Evolutionary conservation across 129 eudicot species (phyloP).

Genomic region (Glebionis coronaria): DNA sequence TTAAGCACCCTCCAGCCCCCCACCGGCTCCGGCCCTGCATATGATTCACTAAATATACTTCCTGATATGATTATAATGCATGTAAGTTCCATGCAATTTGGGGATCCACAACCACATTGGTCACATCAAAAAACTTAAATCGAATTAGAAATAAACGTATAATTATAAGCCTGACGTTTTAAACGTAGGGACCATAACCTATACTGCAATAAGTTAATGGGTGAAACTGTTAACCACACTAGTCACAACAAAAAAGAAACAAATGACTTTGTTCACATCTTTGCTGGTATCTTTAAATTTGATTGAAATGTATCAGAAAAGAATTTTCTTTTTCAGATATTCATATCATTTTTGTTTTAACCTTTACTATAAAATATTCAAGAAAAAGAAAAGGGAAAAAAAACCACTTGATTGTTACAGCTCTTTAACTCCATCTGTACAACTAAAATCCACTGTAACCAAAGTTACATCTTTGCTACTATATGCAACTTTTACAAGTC

Average conservation of each 20-base stretch:
- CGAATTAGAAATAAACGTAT: background rate
- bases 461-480: background rate
- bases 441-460: background rate
- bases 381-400: background rate
- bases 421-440: no score
- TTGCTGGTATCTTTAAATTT: slow-evolving; percentile 39
- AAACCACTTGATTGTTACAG: background rate
- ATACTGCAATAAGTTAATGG: slow-evolving; percentile 1
- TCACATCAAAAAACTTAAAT: background rate
- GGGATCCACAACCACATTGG: background rate
- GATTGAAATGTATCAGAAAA: slow-evolving; percentile 38
- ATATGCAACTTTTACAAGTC: no score
- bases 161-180: background rate
- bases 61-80: background rate
- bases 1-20: no score
- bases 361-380: slow-evolving; percentile 15
- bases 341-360: slow-evolving; percentile 20
- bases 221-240: background rate
- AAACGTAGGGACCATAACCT: slow-evolving; percentile 9
- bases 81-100: background rate
- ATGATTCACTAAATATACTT: background rate
- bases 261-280: slow-evolving; percentile 35
- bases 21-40: no score
- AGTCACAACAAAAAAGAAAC: slow-evolving; percentile 12
- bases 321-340: slow-evolving; percentile 34